Evolutionary conservation across 495 filamentous ascomycete species (phyloP).

Genomic region (Copromyces sp.): DNA sequence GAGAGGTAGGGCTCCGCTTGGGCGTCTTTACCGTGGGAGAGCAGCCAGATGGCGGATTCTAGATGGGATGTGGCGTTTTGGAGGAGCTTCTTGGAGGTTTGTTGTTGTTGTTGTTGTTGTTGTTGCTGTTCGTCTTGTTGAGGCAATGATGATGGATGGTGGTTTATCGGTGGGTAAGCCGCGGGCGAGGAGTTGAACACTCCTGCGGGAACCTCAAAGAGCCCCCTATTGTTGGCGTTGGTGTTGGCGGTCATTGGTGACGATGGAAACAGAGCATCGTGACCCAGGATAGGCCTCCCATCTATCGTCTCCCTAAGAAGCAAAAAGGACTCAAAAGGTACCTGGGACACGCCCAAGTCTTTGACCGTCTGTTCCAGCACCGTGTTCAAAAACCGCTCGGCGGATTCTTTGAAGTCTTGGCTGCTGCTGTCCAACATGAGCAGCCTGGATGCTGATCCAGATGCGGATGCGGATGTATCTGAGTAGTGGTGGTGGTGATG

Average conservation of each 20-base stretch:
- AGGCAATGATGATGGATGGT: neutral
- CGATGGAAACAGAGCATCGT: neutral
- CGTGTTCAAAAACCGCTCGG: conserved; percentile 4
- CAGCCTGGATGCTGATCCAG: neutral
- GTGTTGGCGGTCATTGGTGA: neutral
- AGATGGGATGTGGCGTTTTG: neutral
- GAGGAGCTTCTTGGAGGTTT: neutral
- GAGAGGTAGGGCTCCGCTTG: neutral
- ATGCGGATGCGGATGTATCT: neutral
- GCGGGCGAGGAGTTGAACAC: neutral
- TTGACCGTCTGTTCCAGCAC: conserved; percentile 6
- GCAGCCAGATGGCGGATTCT: neutral
- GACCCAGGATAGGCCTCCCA: neutral
- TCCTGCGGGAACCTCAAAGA: neutral
- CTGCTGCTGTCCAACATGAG: neutral
- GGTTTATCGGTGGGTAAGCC: neutral
- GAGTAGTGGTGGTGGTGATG: neutral
- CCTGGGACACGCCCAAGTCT: neutral
- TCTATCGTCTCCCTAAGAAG: neutral
- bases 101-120: neutral
- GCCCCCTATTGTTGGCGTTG: neutral
- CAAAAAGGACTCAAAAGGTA: neutral
- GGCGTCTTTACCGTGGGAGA: neutral
- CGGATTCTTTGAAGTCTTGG: conserved; percentile 3
- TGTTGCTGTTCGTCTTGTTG: neutral